Evolutionary conservation across 176 grass and related monocot genomes (phyloP), one percentile per base, ranked within the genome.

Genomic region (Microstegium vimineum): DNA sequence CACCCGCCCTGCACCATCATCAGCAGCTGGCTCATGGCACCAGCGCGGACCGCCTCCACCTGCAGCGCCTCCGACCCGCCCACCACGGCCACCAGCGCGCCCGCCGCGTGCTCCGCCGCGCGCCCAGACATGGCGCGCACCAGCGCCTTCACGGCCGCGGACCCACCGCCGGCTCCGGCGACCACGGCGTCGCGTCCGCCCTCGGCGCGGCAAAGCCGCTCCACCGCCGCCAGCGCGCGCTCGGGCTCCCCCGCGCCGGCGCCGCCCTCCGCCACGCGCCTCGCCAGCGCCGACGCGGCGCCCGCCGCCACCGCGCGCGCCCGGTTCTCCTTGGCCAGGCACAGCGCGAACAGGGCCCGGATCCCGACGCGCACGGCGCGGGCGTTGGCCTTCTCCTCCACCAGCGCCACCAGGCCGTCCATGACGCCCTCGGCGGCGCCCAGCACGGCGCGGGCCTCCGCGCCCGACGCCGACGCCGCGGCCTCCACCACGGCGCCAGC

Each of bases 1-100:
- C 87, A 95, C 1, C 93, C 93, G 11, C 97, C 93, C 67, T 99
- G 97, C 74, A 96, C 97, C 97, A 99, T 89, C 5, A 99, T 26
- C 2, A 99, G 81, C 31, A 99, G 82, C 59, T 91, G 90, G 60
- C 64, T 81, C 97, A 99, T 91, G 27, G 91, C 85, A 20, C 96
- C 97, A 0, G 89, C 87, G 3, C 83, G 79, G n/a, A 99, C 97
- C 1, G 93, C 97, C 85, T 94, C 97, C 42, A 74, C 72, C 87
- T 99, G 97, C n/a, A 99, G 93, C 11, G 77, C 52, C 63, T 95
- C 96, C 8, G 83, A 90, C 0, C 83, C 86, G 35, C 96, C 92
- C 6, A 99, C 89, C 16, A 99, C 83, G 4, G 93, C 85, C 61
- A 91, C 87, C 43, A 99, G 77, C 17, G 91, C 96, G 8, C 93